Percentiles rank a stretch among this genome's conserved stretches.
Evolutionary conservation across 2,329 filamentous ascomycete genomes (phyloP).

Genomic region (Pyrenochaeta sp.): DNA sequence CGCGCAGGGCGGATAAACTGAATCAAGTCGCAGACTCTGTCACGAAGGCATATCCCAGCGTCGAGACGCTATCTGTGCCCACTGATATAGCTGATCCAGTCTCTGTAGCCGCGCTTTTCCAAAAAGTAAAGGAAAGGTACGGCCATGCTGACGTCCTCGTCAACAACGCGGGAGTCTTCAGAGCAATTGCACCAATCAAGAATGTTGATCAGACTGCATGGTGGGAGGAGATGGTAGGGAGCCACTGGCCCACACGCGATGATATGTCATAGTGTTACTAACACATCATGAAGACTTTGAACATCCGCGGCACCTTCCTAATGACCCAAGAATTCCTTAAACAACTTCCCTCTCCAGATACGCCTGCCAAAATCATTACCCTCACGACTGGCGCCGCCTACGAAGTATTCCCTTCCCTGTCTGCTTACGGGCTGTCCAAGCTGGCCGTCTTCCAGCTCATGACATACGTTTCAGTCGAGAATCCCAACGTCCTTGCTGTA

Average conservation of each 20-base stretch:
- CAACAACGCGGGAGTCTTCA: conserved; percentile 28
- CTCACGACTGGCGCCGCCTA: conserved; percentile 23
- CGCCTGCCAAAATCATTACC: conserved; percentile 35
- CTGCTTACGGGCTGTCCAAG: conserved; percentile 30
- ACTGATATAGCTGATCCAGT: conserved; percentile 41
- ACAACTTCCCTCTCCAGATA: conserved; percentile 21
- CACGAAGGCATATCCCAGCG: conserved; percentile 35
- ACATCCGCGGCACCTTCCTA: conserved; percentile 45
- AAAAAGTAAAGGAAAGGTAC: conserved; percentile 29
- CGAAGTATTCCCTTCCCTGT: conserved; percentile 14
- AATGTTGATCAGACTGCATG: conserved; percentile 27
- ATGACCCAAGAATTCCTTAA: conserved; percentile 44
- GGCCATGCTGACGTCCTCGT: conserved; percentile 33
- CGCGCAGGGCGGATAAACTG: conserved; percentile 38
- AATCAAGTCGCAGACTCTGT: conserved; percentile 33
- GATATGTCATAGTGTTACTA: not conserved
- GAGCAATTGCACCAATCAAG: conserved; percentile 18
- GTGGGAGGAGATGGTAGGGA: conserved; percentile 32
- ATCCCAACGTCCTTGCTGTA: conserved; percentile 28
- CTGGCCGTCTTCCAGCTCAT: conserved; percentile 24
- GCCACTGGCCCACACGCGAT: too few relatives aligned
- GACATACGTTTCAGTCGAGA: conserved; percentile 28
- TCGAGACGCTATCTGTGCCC: conserved; percentile 39
- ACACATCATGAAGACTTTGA: conserved; percentile 37
- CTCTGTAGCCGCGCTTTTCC: conserved; percentile 28